Evolutionary conservation across 2,329 filamentous ascomycete species (phyloP).

Genomic region (Arthrobotrys musiformis): DNA sequence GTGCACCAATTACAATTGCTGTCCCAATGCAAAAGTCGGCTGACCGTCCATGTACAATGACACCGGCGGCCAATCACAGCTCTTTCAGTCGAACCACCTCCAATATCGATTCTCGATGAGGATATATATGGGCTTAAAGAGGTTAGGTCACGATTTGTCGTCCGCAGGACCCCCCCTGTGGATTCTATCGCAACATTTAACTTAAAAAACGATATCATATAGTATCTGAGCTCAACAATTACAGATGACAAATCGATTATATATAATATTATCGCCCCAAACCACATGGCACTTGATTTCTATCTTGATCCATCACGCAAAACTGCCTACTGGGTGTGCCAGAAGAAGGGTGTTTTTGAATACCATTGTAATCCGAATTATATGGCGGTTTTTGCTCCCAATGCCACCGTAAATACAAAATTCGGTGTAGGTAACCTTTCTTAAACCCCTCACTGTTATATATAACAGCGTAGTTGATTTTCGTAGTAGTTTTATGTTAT

Average conservation of each 20-base stretch:
- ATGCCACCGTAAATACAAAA: neutral
- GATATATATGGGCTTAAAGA: neutral
- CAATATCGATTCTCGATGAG: neutral
- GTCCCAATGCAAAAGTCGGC: neutral
- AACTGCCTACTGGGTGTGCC: too few species aligned
- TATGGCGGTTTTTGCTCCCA: too few species aligned
- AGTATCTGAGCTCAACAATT: neutral
- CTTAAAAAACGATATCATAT: constrained; percentile 2
- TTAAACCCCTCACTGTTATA: neutral
- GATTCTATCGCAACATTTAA: neutral
- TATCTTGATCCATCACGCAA: neutral
- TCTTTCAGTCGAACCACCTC: neutral
- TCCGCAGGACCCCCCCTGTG: neutral
- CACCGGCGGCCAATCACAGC: neutral
- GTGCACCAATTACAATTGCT: neutral
- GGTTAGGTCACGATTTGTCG: neutral
- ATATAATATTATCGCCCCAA: neutral
- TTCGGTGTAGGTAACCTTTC: neutral
- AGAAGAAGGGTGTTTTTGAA: neutral
- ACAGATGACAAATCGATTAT: neutral
- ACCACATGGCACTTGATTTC: neutral
- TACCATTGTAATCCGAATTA: neutral
- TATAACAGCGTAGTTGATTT: neutral
- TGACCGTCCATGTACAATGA: neutral
- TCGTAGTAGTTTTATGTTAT: neutral